Percentiles rank a stretch among this genome's conserved stretches.
phyloP scores from a whole-genome alignment of 2,329 filamentous ascomycete species.

The Claviceps capensis region DNA sequence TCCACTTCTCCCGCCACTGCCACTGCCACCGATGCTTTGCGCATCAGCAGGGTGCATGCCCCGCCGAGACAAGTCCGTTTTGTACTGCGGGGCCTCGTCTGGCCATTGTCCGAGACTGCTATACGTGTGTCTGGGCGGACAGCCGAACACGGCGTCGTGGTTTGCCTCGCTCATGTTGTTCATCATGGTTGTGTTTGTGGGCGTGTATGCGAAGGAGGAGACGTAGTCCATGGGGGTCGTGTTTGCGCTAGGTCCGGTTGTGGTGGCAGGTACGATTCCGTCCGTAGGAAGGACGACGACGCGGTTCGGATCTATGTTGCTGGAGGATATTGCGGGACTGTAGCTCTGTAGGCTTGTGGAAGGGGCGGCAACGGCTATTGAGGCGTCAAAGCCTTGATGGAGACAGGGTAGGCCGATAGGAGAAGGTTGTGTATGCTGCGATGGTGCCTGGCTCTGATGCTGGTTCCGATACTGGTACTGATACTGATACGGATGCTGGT shows the following conservation, averaged over 20 bases:
- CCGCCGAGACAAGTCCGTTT: constrained; percentile 10
- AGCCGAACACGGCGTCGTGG: constrained; percentile 48
- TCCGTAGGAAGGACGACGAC: constrained; percentile 1
- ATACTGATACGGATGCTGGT: background rate
- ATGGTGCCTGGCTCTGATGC: constrained; percentile 9
- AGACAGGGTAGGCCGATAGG: background rate
- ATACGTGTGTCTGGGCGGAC: constrained; percentile 38
- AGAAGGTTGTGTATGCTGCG: background rate
- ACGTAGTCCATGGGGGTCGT: constrained; percentile 1
- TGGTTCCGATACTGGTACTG: background rate
- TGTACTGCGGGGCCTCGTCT: constrained; percentile 19
- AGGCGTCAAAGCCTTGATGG: background rate
- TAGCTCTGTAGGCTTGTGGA: constrained; percentile 10
- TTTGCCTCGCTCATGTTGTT: background rate
- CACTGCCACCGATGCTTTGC: constrained; percentile 25
- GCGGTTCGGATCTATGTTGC: background rate
- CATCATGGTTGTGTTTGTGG: constrained; percentile 1
- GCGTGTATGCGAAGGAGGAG: constrained; percentile 24
- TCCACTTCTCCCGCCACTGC: constrained; percentile 10
- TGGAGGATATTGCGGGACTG: constrained; percentile 7
- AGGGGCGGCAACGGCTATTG: background rate
- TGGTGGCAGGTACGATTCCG: background rate
- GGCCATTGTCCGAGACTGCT: constrained; percentile 32
- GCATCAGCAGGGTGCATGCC: constrained; percentile 21
- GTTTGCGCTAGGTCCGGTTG: background rate